Percentiles rank a stretch among this genome's conserved stretches.
phyloP scores from a whole-genome alignment of 768 basidiomycete species.

The Agaricus blazei region DNA sequence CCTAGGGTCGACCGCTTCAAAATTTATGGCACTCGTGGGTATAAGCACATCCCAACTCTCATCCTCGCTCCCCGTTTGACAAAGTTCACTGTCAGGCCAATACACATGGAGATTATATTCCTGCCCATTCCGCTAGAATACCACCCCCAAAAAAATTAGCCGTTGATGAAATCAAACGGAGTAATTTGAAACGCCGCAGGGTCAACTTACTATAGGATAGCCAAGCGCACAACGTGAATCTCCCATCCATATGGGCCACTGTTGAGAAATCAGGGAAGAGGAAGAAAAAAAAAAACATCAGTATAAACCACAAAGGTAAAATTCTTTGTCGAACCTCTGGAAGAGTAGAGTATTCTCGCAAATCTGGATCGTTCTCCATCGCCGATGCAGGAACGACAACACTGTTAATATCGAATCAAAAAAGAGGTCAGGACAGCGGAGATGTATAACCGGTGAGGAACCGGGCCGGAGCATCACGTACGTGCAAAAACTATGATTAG shows the following conservation, averaged over 20 bases:
- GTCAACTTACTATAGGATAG: conserved; percentile 22
- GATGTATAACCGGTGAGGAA: no score
- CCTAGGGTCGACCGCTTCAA: conserved; percentile 21
- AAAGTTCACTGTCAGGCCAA: conserved; percentile 27
- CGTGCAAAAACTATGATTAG: conserved; percentile 32
- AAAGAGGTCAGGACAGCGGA: no score
- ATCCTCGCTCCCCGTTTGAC: conserved; percentile 16
- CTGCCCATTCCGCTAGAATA: conserved; percentile 29
- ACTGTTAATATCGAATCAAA: conserved; percentile 16
- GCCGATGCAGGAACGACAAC: conserved; percentile 26
- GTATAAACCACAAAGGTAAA: no score
- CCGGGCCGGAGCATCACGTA: conserved; percentile 15
- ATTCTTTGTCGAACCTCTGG: conserved; percentile 4
- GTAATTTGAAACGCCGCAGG: neutral
- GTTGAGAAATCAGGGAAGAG: neutral
- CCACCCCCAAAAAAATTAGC: no score
- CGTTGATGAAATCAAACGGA: neutral
- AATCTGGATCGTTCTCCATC: conserved; percentile 7
- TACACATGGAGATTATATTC: conserved; percentile 32
- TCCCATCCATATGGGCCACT: conserved; percentile 32
- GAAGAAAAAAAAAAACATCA: no score
- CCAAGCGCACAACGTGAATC: conserved; percentile 20
- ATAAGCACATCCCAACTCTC: conserved; percentile 31
- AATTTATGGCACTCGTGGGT: conserved; percentile 27
- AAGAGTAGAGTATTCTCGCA: conserved; percentile 1